Evolutionary conservation across 2,329 filamentous ascomycete genomes (phyloP), one percentile per base, ranked within the genome.

Genomic region (Cercospora canescens): DNA sequence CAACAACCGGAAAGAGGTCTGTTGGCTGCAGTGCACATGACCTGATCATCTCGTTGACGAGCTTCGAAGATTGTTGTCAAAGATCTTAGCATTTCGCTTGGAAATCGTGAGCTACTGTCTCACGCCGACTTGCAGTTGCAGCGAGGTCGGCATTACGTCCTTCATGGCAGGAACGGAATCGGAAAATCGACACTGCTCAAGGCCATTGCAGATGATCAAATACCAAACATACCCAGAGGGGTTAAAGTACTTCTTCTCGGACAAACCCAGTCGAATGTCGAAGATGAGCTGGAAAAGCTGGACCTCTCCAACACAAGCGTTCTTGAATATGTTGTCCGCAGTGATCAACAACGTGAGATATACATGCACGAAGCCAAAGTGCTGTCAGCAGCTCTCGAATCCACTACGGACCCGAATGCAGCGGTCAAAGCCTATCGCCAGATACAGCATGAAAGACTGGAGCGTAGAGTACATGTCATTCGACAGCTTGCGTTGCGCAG

Each of bases 151-250:
- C 85, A 91, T 67, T 96, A 96, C 81, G 92, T 91, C 0, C 81
- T 96, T 1, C 83, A 94, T 21, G 93, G 92, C 0, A 85, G 91
- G 6, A 96, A 96, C 78, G 92, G 92, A 0, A 90, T 89, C 1
- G 93, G 92, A 6, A 96, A 96, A 75, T 94, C 91, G 4, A 94
- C 91, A 0, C 79, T 94, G 6, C 81, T 95, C 16, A 87, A 87
- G 73, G 91, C 92, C 1, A 88, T 96, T 70, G 89, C 88, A 4
- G 88, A 93, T 67, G 92, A 92, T 72, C 83, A 93, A 35, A 90
- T 96, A 16, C 91, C 92, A 0, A 92, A 91, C 0, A 89, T 93
- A 41, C 87, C 89, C 0, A 85, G 89, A 70, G 81, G 85, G 32
- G 87, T 88, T 0, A 84, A 88, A 24, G 84, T 92, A 50, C 84